Base-by-base conservation (phyloP, 768 basidiomycete genomes). In the Suillus hirtellus region DNA sequence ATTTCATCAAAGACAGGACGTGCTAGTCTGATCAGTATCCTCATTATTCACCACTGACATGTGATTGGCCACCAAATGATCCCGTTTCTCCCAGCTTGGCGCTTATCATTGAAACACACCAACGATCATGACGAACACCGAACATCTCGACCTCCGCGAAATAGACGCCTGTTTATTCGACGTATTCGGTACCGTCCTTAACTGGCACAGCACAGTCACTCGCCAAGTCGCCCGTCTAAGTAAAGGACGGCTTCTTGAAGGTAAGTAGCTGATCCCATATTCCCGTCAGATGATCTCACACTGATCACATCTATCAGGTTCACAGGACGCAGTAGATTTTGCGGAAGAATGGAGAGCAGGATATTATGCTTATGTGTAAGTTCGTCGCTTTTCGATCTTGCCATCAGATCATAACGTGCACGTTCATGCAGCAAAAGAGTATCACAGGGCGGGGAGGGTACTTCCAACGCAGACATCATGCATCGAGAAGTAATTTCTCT, bases 301-400 rank as follows among this genome's bases (percentile, higher is more conserved):
- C 15, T 21, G 24, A 38, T 46, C 9, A 2, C 19, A 47, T 19
- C 31, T 21, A 55, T 34, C 34, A 73, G 73, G 66, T 43, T 66
- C 62, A 8, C 59, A 66, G 37, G 65, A 71, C 12, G 67, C 72
- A 4, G 37, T 15, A 38, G 77, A 73, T 15, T 87, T 89, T 67
- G 82, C 86, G 0, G 69, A 77, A 47, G 82, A 85, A 65, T 89
- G 88, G 87, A 77, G 88, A 58, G 69, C 67, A 2, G 83, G 81
- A 0, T 89, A 89, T 66, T 66, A 63, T 35, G 37, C 35, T 7
- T 61, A 72, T 65, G 64, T 76, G 73, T 67, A 58, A 43, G 68
- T 67, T 35, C 21, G 27, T 42, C 53, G 31, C n/a, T 19, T 14
- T 24, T 42, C 8, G 4, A 46, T 49, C 52, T 19, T 37, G 7